These are phyloP conservation scores for Lachnellula suecica DNA, from an alignment of 2,329 filamentous ascomycete genomes.

Conservation along the genomic window DNA sequence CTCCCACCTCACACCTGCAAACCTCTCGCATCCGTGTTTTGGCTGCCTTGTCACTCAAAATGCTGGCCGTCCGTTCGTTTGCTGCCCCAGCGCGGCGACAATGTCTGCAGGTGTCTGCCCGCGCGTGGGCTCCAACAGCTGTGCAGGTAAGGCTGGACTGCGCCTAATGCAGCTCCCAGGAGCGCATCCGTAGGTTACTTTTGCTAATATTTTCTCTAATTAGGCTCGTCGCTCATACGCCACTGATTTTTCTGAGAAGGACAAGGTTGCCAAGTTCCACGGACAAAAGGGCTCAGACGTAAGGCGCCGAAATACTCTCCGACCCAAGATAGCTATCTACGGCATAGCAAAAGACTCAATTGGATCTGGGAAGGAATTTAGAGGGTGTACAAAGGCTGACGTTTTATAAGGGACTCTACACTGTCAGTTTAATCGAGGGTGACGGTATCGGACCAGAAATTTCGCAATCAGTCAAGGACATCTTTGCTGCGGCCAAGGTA, in stretches of 20 bases:
- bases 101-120: conserved; percentile 69
- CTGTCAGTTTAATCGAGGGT: conserved; percentile 96
- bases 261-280: conserved; percentile 88
- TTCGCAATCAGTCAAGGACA: conserved; percentile 96
- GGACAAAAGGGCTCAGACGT: conserved; percentile 87
- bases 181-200: conserved; percentile 1
- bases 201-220: conserved; percentile 20
- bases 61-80: conserved; percentile 81
- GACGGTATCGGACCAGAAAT: conserved; percentile 99
- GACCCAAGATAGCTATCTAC: conserved; percentile 14
- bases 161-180: conserved; percentile 8
- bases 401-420: conserved; percentile 76
- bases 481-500: conserved; percentile 94
- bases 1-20: conserved; percentile 12
- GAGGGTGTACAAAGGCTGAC: conserved; percentile 20
- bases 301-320: conserved; percentile 45
- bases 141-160: conserved; percentile 56
- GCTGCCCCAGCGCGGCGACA: conserved; percentile 74
- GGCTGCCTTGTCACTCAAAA: too few relatives aligned
- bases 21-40: too few relatives aligned
- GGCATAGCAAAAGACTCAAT: conserved; percentile 22
- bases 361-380: conserved; percentile 11
- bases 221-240: conserved; percentile 57
- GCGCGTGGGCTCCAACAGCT: conserved; percentile 48
- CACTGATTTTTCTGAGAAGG: conserved; percentile 49